A percentile compares a stretch with the other conserved stretches of the same genome.
Conservation (phyloP, 208 protist genomes). For the Leishmania martiniquensis region DNA sequence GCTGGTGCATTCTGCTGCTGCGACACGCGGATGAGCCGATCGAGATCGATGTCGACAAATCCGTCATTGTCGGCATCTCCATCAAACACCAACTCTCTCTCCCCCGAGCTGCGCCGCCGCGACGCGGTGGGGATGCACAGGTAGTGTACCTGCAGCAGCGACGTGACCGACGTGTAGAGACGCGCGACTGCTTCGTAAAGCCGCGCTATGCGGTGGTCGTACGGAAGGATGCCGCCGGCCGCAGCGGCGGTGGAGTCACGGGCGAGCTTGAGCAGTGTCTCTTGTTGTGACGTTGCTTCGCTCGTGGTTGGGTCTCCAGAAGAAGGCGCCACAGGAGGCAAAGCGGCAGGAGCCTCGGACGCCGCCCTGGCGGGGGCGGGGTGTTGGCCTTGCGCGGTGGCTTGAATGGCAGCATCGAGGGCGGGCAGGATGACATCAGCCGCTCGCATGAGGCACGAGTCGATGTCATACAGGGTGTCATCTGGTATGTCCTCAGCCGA, state of each 20-base stretch:
- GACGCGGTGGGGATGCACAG: slow-evolving; percentile 54
- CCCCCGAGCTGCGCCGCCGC: slow-evolving; percentile 43
- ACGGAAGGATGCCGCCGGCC: slow-evolving; percentile 40
- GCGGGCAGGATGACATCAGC: slow-evolving; percentile 79
- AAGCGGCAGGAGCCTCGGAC: not conserved
- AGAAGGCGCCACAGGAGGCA: not conserved
- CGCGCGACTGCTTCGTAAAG: slow-evolving; percentile 69
- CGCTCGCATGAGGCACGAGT: slow-evolving; percentile 69
- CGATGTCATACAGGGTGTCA: slow-evolving; percentile 86
- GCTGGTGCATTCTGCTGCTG: slow-evolving; percentile 1
- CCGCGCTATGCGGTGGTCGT: slow-evolving; percentile 70
- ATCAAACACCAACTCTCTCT: slow-evolving; percentile 67
- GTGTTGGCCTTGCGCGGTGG: slow-evolving; percentile 17
- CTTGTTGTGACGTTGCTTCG: slow-evolving; percentile 18
- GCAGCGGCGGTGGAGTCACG: slow-evolving; percentile 26
- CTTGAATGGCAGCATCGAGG: slow-evolving; percentile 58
- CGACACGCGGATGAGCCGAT: slow-evolving; percentile 51
- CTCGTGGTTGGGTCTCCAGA: not conserved
- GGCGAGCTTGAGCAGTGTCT: slow-evolving; percentile 37
- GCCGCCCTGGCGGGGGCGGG: not conserved
- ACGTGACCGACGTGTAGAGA: slow-evolving; percentile 67
- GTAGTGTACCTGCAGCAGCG: slow-evolving; percentile 79
- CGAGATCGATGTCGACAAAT: slow-evolving; percentile 74
- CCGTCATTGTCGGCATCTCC: slow-evolving; percentile 44
- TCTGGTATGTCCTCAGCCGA: slow-evolving; percentile 26